A percentile compares a stretch with the other conserved stretches of the same genome.
These are phyloP conservation scores for Asterella californica DNA, from an alignment of 225 moss, liverwort and hornwort species.

Conservation along the genomic window DNA sequence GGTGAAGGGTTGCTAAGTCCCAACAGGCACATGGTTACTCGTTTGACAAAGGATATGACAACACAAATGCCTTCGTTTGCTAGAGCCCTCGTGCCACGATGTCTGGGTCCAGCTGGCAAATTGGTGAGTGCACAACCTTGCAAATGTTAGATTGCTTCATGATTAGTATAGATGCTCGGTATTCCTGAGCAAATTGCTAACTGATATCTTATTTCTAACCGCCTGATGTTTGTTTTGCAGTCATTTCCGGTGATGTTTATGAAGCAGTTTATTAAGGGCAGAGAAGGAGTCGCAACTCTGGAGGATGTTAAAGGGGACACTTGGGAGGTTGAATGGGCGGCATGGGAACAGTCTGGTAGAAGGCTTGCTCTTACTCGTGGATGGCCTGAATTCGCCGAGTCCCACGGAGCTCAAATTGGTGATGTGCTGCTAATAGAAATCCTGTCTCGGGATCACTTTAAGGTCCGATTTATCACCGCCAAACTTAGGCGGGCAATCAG, in stretches of 20 bases:
- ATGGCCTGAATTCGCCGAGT: conserved; percentile 54
- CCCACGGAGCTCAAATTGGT: conserved; percentile 47
- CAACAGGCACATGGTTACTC: conserved; percentile 49
- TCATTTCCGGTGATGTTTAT: conserved; percentile 58
- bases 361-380: conserved; percentile 51
- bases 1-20: conserved; percentile 53
- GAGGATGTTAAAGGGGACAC: conserved; percentile 42
- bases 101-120: conserved; percentile 49
- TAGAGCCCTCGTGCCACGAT: conserved; percentile 51
- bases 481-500: conserved; percentile 31
- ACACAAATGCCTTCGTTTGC: conserved; percentile 54
- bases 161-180: background rate
- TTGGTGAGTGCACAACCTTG: conserved; percentile 30
- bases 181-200: background rate
- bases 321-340: conserved; percentile 54
- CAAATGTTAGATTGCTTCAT: background rate
- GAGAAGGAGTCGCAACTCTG: conserved; percentile 38
- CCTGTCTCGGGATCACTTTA: conserved; percentile 34
- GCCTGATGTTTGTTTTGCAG: conserved; percentile 30
- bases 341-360: conserved; percentile 60
- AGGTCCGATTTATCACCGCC: conserved; percentile 44
- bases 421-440: conserved; percentile 56
- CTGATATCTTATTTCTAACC: background rate
- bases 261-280: conserved; percentile 48
- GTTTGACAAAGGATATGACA: conserved; percentile 39